A percentile compares a stretch with the other conserved stretches of the same genome.
Conservation (phyloP, 192 early-diverging fungal genomes). For the Gaertneriomyces sp. region DNA sequence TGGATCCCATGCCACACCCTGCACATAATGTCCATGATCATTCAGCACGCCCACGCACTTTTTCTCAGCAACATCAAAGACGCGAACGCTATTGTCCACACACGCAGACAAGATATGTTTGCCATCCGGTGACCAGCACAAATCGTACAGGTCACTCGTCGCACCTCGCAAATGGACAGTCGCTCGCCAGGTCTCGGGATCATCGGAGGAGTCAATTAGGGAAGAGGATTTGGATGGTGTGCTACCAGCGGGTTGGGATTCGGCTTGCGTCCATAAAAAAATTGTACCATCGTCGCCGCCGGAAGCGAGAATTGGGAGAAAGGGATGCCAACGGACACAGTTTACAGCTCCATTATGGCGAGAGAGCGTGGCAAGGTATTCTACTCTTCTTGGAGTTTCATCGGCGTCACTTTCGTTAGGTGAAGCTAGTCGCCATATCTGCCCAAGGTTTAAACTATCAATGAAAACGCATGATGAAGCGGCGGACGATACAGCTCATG, state of each 20-base stretch:
- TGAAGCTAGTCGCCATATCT: slow-evolving; percentile 53
- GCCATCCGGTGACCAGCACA: slow-evolving; percentile 91
- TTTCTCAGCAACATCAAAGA: slow-evolving; percentile 77
- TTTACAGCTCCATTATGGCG: slow-evolving; percentile 89
- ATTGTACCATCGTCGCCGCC: slow-evolving; percentile 89
- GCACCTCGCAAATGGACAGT: slow-evolving; percentile 52
- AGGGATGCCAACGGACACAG: slow-evolving; percentile 71
- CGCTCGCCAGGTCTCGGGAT: not conserved
- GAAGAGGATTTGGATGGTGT: slow-evolving; percentile 32
- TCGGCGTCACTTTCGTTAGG: slow-evolving; percentile 31
- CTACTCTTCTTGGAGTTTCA: slow-evolving; percentile 51
- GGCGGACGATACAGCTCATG: not conserved
- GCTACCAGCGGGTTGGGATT: slow-evolving; percentile 63
- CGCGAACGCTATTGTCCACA: slow-evolving; percentile 80
- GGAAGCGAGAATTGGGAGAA: slow-evolving; percentile 63
- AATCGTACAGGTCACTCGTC: slow-evolving; percentile 80
- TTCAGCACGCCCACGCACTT: slow-evolving; percentile 66
- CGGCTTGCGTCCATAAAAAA: slow-evolving; percentile 76
- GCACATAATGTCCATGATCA: slow-evolving; percentile 90
- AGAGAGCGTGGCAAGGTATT: slow-evolving; percentile 77
- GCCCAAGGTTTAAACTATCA: not conserved
- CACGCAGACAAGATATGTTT: slow-evolving; percentile 77
- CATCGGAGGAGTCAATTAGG: too few species aligned
- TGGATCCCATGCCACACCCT: slow-evolving; percentile 96
- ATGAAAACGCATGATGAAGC: not conserved